Percentiles rank a stretch among this genome's conserved stretches.
phyloP scores from a whole-genome alignment of 2,329 filamentous ascomycete genomes.

The Grosmannia penicillata region DNA sequence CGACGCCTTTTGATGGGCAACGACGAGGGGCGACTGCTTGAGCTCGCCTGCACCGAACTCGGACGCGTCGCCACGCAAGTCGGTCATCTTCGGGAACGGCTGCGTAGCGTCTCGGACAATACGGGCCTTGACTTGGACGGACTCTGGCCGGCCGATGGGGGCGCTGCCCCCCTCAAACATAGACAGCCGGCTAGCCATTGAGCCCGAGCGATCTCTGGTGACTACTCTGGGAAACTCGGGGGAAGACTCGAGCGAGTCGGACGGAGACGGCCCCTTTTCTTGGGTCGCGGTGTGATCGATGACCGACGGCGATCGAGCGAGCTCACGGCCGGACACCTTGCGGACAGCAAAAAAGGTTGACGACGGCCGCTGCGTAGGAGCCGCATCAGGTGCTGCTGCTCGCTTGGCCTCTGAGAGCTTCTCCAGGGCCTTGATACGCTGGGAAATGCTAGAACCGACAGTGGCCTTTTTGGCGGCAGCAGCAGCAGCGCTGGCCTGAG shows the following conservation, averaged over 20 bases:
- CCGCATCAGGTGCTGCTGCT: slow-evolving; percentile 8
- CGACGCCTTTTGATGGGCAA: slow-evolving; percentile 36
- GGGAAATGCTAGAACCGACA: slow-evolving; percentile 80
- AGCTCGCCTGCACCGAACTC: slow-evolving; percentile 36
- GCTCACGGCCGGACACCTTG: slow-evolving; percentile 25
- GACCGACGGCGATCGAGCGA: slow-evolving; percentile 29
- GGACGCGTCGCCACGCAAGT: slow-evolving; percentile 23
- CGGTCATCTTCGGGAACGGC: slow-evolving; percentile 23
- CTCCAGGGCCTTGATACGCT: slow-evolving; percentile 85
- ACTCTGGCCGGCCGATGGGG: slow-evolving; percentile 46
- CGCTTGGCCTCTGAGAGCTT: slow-evolving; percentile 44
- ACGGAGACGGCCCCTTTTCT: slow-evolving; percentile 20
- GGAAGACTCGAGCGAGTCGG: slow-evolving; percentile 29
- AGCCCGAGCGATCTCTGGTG: slow-evolving; percentile 33
- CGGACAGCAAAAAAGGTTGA: slow-evolving; percentile 46
- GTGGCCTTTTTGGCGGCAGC: slow-evolving; percentile 60
- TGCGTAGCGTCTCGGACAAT: slow-evolving; percentile 55
- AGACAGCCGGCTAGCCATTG: slow-evolving; percentile 39
- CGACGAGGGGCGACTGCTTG: slow-evolving; percentile 42
- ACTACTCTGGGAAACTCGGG: slow-evolving; percentile 24
- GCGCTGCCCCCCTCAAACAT: slow-evolving; percentile 35
- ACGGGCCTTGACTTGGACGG: slow-evolving; percentile 75
- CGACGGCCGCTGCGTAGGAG: slow-evolving; percentile 25
- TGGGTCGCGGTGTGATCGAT: slow-evolving; percentile 24
- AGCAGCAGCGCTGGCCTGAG: too few species aligned